phyloP scores from a whole-genome alignment of 306 rosid genomes.

The Luffa aegyptiaca region DNA sequence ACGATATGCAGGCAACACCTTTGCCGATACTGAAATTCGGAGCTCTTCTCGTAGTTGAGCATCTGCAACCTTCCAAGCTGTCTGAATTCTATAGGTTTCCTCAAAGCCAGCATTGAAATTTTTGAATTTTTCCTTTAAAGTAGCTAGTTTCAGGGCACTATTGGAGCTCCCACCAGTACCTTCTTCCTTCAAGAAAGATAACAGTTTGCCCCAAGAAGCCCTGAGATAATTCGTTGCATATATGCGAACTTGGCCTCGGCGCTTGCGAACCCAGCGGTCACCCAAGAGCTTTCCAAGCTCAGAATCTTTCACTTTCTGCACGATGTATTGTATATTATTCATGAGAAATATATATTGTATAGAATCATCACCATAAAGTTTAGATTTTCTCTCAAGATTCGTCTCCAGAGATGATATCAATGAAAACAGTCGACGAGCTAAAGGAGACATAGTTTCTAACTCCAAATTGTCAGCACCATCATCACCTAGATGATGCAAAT shows the following conservation, averaged over 20 bases:
- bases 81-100: conserved; percentile 74
- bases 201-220: conserved; percentile 78
- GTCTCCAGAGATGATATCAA: conserved; percentile 57
- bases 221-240: conserved; percentile 77
- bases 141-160: conserved; percentile 68
- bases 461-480: conserved; percentile 35
- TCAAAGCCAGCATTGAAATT: conserved; percentile 80
- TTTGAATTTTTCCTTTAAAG: conserved; percentile 84
- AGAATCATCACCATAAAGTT: conserved; percentile 62
- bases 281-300: conserved; percentile 76
- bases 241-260: conserved; percentile 78
- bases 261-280: conserved; percentile 80
- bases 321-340: conserved; percentile 78
- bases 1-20: conserved; percentile 90
- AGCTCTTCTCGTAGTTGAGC: conserved; percentile 86
- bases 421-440: conserved; percentile 42
- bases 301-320: conserved; percentile 76
- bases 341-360: conserved; percentile 72
- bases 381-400: conserved; percentile 69
- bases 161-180: conserved; percentile 73
- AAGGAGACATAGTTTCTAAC: conserved; percentile 50
- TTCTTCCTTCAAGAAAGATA: conserved; percentile 78
- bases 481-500: conserved; percentile 24
- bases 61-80: conserved; percentile 92
- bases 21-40: conserved; percentile 73